Conservation (phyloP, 2,329 filamentous ascomycete genomes). For the Fusarium camptoceras region DNA sequence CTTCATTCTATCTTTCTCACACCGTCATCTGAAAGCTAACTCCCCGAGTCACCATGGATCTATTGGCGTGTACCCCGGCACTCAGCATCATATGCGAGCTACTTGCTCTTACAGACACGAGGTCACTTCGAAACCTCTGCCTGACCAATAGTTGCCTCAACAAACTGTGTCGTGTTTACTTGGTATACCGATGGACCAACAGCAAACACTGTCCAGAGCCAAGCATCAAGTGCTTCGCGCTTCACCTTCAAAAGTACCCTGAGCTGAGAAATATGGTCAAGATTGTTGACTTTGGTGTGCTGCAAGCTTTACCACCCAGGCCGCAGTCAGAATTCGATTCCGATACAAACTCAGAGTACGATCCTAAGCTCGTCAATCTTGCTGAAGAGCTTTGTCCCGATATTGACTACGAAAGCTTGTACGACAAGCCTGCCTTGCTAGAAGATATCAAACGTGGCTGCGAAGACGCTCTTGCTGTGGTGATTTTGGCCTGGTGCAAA, state of each 20-base stretch:
- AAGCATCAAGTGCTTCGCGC: neutral
- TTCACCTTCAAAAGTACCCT: neutral
- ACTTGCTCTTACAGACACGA: accelerated
- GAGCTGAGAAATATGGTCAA: neutral
- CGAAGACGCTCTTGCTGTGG: neutral
- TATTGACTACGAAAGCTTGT: neutral
- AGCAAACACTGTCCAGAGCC: neutral
- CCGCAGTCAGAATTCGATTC: neutral
- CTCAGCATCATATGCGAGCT: neutral
- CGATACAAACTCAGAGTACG: neutral
- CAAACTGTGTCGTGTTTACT: neutral
- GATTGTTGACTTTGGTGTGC: neutral
- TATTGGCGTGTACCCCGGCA: neutral
- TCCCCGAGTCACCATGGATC: neutral
- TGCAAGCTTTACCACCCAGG: neutral
- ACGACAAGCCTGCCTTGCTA: neutral
- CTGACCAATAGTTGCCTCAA: neutral
- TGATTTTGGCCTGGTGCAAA: neutral
- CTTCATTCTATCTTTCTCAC: too few species aligned
- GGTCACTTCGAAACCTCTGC: neutral
- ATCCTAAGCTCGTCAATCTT: neutral
- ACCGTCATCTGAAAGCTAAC: accelerated
- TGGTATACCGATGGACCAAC: neutral
- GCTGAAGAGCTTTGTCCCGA: neutral
- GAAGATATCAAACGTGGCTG: neutral